These are phyloP conservation scores for Termitomyces eurrhizus DNA, from an alignment of 768 basidiomycete genomes.

Conservation along the genomic window DNA sequence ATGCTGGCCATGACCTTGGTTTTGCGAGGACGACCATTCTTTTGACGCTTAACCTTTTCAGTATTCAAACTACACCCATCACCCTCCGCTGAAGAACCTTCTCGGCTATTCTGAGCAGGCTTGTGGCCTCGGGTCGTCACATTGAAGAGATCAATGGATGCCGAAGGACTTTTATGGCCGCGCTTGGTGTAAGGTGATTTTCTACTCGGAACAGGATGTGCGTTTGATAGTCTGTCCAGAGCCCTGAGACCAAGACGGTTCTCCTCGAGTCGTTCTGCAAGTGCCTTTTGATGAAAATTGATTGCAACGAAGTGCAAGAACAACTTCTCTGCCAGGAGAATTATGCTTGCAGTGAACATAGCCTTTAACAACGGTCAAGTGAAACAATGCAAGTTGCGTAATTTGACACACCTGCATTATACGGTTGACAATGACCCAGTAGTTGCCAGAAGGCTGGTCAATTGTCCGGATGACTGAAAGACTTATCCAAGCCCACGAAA, in stretches of 20 bases:
- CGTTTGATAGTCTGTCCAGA: slow-evolving; percentile 68
- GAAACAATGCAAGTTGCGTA: background rate
- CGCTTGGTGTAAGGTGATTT: slow-evolving; percentile 38
- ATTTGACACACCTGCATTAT: slow-evolving; percentile 55
- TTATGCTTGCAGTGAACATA: slow-evolving; percentile 39
- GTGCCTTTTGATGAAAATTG: slow-evolving; percentile 73
- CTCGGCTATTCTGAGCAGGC: slow-evolving; percentile 11
- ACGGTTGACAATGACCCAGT: slow-evolving; percentile 68
- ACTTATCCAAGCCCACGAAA: slow-evolving; percentile 72
- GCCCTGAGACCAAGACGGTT: slow-evolving; percentile 68
- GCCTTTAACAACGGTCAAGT: slow-evolving; percentile 25
- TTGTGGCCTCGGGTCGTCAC: slow-evolving; percentile 13
- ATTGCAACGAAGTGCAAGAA: slow-evolving; percentile 76
- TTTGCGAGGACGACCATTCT: slow-evolving; percentile 34
- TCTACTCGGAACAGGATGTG: slow-evolving; percentile 40
- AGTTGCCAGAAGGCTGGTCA: slow-evolving; percentile 56
- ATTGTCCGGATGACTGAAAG: slow-evolving; percentile 58
- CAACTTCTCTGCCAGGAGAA: slow-evolving; percentile 45
- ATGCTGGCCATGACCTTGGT: slow-evolving; percentile 56
- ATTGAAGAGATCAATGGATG: slow-evolving; percentile 31
- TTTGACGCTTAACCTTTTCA: slow-evolving; percentile 18
- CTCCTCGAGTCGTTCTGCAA: slow-evolving; percentile 68
- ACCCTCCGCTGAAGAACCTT: slow-evolving; percentile 11
- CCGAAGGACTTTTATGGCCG: slow-evolving; percentile 39
- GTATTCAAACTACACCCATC: slow-evolving; percentile 9